These are phyloP conservation scores for Pythium oligandrum DNA, from an alignment of 352 stramenopile species.

Conservation along the genomic window DNA sequence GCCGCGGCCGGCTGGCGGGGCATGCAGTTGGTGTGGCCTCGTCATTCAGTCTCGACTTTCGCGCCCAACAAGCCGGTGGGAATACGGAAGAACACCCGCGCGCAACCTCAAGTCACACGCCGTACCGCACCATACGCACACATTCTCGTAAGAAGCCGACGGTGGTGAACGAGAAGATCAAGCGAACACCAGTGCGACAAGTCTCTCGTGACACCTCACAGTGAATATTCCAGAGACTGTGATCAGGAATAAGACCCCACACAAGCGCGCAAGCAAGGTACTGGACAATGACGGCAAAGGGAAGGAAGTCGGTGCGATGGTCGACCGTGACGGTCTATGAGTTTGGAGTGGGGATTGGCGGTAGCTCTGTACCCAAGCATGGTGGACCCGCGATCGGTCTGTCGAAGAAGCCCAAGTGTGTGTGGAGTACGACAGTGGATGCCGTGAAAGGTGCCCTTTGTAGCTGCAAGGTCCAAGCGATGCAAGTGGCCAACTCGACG, in stretches of 20 bases:
- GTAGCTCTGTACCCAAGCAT: slow-evolving; percentile 35
- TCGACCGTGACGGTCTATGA: slow-evolving; percentile 55
- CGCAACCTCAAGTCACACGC: too few relatives aligned
- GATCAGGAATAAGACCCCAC: not conserved
- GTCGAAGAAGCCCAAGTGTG: slow-evolving; percentile 22
- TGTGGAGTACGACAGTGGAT: slow-evolving; percentile 31
- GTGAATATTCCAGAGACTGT: too few relatives aligned
- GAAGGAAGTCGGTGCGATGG: slow-evolving; percentile 36
- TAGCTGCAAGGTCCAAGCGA: not conserved
- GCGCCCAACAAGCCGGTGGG: too few relatives aligned
- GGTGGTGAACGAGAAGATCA: too few relatives aligned
- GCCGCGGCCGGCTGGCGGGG: not conserved
- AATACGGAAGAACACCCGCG: too few relatives aligned
- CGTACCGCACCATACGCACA: too few relatives aligned
- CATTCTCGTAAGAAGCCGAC: too few relatives aligned
- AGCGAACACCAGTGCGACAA: too few relatives aligned
- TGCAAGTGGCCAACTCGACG: slow-evolving; percentile 1
- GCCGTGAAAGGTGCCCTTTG: slow-evolving; percentile 16
- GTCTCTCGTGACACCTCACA: too few relatives aligned
- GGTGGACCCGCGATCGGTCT: slow-evolving; percentile 42
- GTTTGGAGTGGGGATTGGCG: slow-evolving; percentile 41
- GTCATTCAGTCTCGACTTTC: not conserved
- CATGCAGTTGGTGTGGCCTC: slow-evolving; percentile 11
- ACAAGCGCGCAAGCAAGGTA: slow-evolving; percentile 11
- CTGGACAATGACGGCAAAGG: not conserved